phyloP scores from a whole-genome alignment of 257 asterid genomes.

The Nicotiana noctiflora region DNA sequence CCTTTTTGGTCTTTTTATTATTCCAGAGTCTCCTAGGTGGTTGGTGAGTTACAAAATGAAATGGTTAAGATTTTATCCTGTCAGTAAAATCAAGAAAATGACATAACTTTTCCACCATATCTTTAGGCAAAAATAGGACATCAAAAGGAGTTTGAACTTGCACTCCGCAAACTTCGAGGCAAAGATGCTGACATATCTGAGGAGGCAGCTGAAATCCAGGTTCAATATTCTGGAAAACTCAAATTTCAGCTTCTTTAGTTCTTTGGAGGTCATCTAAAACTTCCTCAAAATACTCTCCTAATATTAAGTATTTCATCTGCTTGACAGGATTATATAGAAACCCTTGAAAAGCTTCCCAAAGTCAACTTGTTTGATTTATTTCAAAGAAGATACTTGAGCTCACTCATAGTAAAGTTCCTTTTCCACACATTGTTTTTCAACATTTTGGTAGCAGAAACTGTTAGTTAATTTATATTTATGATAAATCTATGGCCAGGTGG shows the following conservation, averaged over 20 bases:
- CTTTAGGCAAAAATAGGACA: constrained; percentile 66
- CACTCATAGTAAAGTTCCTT: constrained; percentile 53
- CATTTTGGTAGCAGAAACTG: background rate
- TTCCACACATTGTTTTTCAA: background rate
- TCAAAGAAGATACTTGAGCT: constrained; percentile 58
- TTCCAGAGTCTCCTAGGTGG: constrained; percentile 97
- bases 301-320: background rate
- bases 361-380: constrained; percentile 66
- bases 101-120: background rate
- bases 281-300: background rate
- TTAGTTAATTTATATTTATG: background rate
- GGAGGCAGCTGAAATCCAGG: constrained; percentile 87
- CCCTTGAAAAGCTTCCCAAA: constrained; percentile 74
- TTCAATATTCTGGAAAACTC: constrained; percentile 16
- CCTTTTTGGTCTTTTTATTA: constrained; percentile 55
- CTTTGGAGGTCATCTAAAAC: background rate
- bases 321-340: constrained; percentile 71
- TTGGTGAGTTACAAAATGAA: constrained; percentile 39
- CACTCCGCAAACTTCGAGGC: constrained; percentile 65
- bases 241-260: background rate
- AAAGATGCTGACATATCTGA: constrained; percentile 51
- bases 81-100: background rate
- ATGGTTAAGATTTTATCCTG: background rate
- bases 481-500: constrained; percentile 45
- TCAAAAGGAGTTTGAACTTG: constrained; percentile 64